Conservation (phyloP, 306 rosid genomes). For the Trifolium repens region DNA sequence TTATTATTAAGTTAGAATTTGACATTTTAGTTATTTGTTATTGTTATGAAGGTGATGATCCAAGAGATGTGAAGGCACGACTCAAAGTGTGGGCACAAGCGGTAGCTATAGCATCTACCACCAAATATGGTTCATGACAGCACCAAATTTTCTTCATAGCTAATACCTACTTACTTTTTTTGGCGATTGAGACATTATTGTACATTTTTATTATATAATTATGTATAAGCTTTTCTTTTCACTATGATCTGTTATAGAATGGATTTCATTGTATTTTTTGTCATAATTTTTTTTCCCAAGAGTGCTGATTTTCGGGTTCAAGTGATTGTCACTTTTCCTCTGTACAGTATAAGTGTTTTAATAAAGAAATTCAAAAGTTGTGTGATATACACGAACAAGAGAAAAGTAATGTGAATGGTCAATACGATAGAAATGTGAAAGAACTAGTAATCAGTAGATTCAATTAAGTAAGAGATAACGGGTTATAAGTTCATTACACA, state of each 20-base stretch:
- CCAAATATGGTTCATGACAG: conserved; percentile 51
- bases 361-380: conserved; percentile 29
- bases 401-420: conserved; percentile 19
- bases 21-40: not conserved
- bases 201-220: not conserved
- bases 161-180: not conserved
- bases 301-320: conserved; percentile 33
- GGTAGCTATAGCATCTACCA: conserved; percentile 77
- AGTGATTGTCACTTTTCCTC: conserved; percentile 32
- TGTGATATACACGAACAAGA: conserved; percentile 1
- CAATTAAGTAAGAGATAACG: no score
- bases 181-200: not conserved
- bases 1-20: not conserved
- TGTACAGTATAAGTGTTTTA: conserved; percentile 41
- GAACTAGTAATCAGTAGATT: no score
- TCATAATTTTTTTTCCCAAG: not conserved
- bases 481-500: no score
- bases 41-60: conserved; percentile 69
- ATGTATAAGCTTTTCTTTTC: conserved; percentile 21
- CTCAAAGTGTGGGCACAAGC: conserved; percentile 95
- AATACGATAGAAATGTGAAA: not conserved
- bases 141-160: conserved; percentile 6
- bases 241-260: conserved; percentile 23
- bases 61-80: conserved; percentile 85
- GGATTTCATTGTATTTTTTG: conserved; percentile 11